Base-by-base conservation (phyloP, 345 rosid genomes). In the Gossypium longicalyx region DNA sequence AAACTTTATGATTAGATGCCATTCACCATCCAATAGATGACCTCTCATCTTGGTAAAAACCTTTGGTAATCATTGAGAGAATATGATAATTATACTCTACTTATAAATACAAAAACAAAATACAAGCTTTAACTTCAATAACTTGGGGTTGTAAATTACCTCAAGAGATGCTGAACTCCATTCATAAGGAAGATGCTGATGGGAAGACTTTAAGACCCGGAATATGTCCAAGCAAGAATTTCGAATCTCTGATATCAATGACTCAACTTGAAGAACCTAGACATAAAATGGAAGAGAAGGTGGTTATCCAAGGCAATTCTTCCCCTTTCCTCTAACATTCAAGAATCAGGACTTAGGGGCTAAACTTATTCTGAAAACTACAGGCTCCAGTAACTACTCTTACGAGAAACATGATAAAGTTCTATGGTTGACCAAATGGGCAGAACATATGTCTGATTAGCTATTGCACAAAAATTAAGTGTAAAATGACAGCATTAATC, bases 251-350 rank as follows among this genome's bases (percentile, higher is more conserved):
- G 86, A 83, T 77, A 91, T 48, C 71, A 89, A 83, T 34, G 90
- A 80, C 85, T 93, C 99, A 74, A 78, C 85, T 85, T 89, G 97
- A 71, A 87, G 82, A 72, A 90, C 92, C 99, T 96, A 82, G 72
- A 83, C 9, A 69, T 51, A 22, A 82, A n/a, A 76, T 29, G 65
- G 15, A 84, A 52, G 38, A 81, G 41, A 70, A 59, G 41, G 22
- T 58, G 53, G 65, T 83, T 63, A 76, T 68, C 38, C 65, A 43
- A 70, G 70, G 20, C 52, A 72, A 71, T 69, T 48, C 22, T 51
- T 22, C 72, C 27, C 48, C 71, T 10, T n/a, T 52, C 16, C 34
- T 7, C 61, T 16, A 68, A 47, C 43, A 52, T 29, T 52, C 17
- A 52, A 52, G 11, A 70, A 47, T 45, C 54, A 22, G 12, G 71